Percentiles rank a stretch among this genome's conserved stretches.
phyloP scores from a whole-genome alignment of 2,329 filamentous ascomycete genomes.

The Fusarium virguliforme region DNA sequence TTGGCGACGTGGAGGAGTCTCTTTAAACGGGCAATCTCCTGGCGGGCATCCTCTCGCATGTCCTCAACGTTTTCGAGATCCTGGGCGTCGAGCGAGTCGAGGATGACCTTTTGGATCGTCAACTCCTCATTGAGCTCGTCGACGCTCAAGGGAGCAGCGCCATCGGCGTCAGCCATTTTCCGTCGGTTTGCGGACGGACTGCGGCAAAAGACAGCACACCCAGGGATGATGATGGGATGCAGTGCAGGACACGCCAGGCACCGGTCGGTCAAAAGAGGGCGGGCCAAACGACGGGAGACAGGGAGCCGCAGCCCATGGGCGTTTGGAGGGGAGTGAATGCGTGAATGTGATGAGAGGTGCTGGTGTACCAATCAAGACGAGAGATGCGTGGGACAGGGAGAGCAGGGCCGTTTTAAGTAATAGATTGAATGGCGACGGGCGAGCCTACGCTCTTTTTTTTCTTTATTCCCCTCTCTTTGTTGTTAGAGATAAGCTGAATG shows the following conservation, averaged over 20 bases:
- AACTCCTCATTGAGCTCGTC: conserved; percentile 60
- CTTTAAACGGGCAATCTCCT: conserved; percentile 55
- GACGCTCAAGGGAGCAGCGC: conserved; percentile 41
- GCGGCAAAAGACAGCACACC: conserved; percentile 33
- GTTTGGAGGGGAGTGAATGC: conserved; percentile 19
- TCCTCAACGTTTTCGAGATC: conserved; percentile 52
- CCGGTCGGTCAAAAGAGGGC: conserved; percentile 31
- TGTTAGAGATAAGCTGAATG: background rate
- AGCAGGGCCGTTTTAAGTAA: background rate
- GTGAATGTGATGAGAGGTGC: background rate
- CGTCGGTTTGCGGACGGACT: conserved; percentile 8
- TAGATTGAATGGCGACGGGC: conserved; percentile 2
- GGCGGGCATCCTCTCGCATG: conserved; percentile 50
- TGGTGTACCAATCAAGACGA: background rate
- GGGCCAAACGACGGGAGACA: conserved; percentile 23
- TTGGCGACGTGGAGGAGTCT: conserved; percentile 46
- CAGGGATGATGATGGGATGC: conserved; percentile 12
- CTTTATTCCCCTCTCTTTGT: conserved; percentile 2
- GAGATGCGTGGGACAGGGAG: conserved; percentile 1
- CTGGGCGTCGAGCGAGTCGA: conserved; percentile 58
- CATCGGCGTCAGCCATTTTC: conserved; percentile 35
- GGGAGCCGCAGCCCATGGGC: conserved; percentile 30
- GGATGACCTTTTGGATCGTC: conserved; percentile 60
- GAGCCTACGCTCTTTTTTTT: background rate
- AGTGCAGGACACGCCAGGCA: conserved; percentile 30